phyloP scores from a whole-genome alignment of 495 filamentous ascomycete genomes.

The Evansstolkia leycettana region DNA sequence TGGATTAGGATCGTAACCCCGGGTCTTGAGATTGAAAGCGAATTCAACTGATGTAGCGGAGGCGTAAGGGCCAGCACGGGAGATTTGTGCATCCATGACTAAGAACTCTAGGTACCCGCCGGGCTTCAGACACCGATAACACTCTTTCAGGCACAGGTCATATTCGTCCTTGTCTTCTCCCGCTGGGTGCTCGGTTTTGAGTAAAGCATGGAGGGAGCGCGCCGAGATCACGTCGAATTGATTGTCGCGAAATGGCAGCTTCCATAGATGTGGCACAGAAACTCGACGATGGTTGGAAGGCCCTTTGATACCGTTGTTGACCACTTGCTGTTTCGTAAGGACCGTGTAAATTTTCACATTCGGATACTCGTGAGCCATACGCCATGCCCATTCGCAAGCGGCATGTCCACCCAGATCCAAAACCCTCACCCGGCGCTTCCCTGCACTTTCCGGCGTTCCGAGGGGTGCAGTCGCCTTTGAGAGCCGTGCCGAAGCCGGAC shows the following conservation, averaged over 20 bases:
- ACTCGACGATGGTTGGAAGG: constrained; percentile 80
- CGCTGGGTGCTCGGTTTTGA: constrained; percentile 49
- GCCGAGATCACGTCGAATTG: constrained; percentile 91
- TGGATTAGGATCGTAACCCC: constrained; percentile 76
- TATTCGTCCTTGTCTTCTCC: constrained; percentile 66
- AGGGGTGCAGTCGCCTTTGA: constrained; percentile 9
- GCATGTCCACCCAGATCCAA: constrained; percentile 82
- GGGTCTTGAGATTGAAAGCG: constrained; percentile 70
- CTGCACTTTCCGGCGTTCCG: constrained; percentile 1
- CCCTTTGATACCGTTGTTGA: constrained; percentile 60
- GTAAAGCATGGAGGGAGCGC: constrained; percentile 69
- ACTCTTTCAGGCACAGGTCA: constrained; percentile 72
- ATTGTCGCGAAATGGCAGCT: constrained; percentile 73
- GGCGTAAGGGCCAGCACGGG: constrained; percentile 65
- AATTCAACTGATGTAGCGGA: constrained; percentile 81
- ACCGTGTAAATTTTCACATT: constrained; percentile 80
- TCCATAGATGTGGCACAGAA: constrained; percentile 58
- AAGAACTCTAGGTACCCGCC: constrained; percentile 87
- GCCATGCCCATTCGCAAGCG: constrained; percentile 91
- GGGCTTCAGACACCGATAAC: constrained; percentile 80
- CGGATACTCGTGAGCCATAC: constrained; percentile 71
- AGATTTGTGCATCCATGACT: constrained; percentile 77
- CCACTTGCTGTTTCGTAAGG: constrained; percentile 54
- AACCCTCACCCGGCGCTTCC: constrained; percentile 39
- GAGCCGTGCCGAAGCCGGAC: constrained; percentile 55